Evolutionary conservation across 106 monocot species (phyloP).

Genomic region (Allium fistulosum): DNA sequence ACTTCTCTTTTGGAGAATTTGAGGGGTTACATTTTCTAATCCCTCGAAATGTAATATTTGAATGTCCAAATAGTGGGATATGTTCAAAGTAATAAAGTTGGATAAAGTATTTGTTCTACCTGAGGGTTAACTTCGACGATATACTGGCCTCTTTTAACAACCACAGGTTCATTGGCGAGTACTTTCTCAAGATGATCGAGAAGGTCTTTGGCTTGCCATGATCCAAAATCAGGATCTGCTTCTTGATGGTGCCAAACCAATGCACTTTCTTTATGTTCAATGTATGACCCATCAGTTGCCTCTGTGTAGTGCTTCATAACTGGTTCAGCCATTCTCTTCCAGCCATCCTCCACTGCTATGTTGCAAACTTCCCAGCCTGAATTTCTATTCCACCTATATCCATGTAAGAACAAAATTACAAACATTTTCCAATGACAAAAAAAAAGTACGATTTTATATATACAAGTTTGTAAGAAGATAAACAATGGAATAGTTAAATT

Average conservation of each 20-base stretch:
- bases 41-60: neutral
- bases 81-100: too few relatives aligned
- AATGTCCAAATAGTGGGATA: neutral
- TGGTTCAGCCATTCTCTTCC: slow-evolving; percentile 55
- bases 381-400: slow-evolving; percentile 13
- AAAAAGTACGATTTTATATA: neutral
- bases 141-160: slow-evolving; percentile 58
- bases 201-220: slow-evolving; percentile 68
- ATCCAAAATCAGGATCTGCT: slow-evolving; percentile 67
- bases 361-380: slow-evolving; percentile 15
- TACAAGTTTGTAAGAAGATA: too few relatives aligned
- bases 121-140: slow-evolving; percentile 67
- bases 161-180: slow-evolving; percentile 67
- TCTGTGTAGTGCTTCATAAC: slow-evolving; percentile 53
- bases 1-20: too few relatives aligned
- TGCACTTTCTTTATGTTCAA: slow-evolving; percentile 64
- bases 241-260: slow-evolving; percentile 77
- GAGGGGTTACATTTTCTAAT: too few relatives aligned
- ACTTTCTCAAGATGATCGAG: slow-evolving; percentile 70
- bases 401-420: slow-evolving; percentile 8
- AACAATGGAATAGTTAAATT: too few relatives aligned
- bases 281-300: slow-evolving; percentile 58
- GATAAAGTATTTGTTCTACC: slow-evolving; percentile 13
- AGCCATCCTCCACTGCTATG: slow-evolving; percentile 18
- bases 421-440: slow-evolving; percentile 14